Evolutionary conservation across 768 basidiomycete genomes (phyloP).

Genomic region (Pleurotus eryngii): DNA sequence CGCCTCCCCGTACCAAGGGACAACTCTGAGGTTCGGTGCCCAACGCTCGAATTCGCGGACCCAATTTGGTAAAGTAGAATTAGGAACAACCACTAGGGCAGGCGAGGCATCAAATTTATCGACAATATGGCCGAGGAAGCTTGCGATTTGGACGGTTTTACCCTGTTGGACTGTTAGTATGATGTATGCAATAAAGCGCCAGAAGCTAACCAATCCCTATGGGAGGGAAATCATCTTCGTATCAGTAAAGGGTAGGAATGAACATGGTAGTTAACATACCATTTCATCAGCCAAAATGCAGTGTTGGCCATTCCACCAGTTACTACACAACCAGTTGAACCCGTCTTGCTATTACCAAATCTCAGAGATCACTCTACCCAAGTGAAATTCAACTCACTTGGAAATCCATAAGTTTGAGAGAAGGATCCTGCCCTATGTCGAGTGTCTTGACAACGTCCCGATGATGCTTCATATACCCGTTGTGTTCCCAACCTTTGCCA

Average conservation of each 20-base stretch:
- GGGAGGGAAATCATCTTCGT: not conserved
- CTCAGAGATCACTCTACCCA: too few species aligned
- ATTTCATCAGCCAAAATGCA: slow-evolving; percentile 97
- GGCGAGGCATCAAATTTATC: slow-evolving; percentile 63
- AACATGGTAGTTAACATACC: slow-evolving; percentile 56
- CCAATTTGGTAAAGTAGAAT: slow-evolving; percentile 96
- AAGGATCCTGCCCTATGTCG: slow-evolving; percentile 60
- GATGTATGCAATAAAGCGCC: not conserved
- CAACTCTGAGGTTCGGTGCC: slow-evolving; percentile 72
- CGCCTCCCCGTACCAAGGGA: slow-evolving; percentile 83
- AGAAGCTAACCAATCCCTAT: slow-evolving; percentile 11
- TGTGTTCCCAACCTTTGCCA: slow-evolving; percentile 47
- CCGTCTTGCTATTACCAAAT: slow-evolving; percentile 55
- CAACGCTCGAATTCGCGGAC: slow-evolving; percentile 90
- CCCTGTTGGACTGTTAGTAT: slow-evolving; percentile 43
- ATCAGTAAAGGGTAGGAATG: not conserved
- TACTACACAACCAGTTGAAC: slow-evolving; percentile 80
- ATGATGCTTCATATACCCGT: slow-evolving; percentile 46
- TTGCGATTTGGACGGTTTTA: slow-evolving; percentile 89
- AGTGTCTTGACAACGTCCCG: slow-evolving; percentile 55
- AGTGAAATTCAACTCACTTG: slow-evolving; percentile 44
- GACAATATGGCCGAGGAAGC: slow-evolving; percentile 71
- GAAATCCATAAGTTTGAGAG: slow-evolving; percentile 80
- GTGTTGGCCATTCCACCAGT: slow-evolving; percentile 84
- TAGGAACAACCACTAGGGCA: slow-evolving; percentile 89